Evolutionary conservation across 257 asterid species (phyloP), one percentile per base, ranked within the genome.

Genomic region (Ocimum tenuiflorum): DNA sequence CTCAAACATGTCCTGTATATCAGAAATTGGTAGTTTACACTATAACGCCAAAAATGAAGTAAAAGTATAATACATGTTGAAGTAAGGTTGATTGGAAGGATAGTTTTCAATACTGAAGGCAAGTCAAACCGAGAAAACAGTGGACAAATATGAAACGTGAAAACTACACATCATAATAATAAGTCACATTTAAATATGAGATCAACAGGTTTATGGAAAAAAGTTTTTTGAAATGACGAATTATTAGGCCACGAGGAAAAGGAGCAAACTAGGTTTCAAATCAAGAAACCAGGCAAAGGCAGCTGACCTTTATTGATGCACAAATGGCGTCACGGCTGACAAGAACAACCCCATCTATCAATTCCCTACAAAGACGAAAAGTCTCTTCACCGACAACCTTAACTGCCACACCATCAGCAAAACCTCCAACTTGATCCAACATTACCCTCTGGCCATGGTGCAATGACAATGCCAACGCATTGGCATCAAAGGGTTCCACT

Each of bases 351-450:
- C 97, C 99, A 62, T 94, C 99, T 33, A 94, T 39, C 66, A 94
- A 77, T 68, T 94, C 94, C 75, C 74, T 78, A 77, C 97, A 94
- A 45, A 94, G 67, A 31, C 87, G 87, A 53, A 78, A 94, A 54
- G 91, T 88, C 70, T 94, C 99, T 74, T 90, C 91, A 23, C 99
- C 99, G 18, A 94, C 95, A 48, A 83, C 96, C 78, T 86, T 94
- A 48, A 94, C 97, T 24, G 99, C 99, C 20, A 94, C 99, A 38
- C 99, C 99, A 78, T 94, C 99, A 22, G 96, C 99, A 71, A 90
- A 94, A 70, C 97, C 95, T 72, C 94, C 99, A 12, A 85, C 97
- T 63, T 94, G 97, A 73, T 90, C 97, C 74, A 94, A 77, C 80
- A 74, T 63, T 36, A 92, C 90, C 64, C 97, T 80, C 72, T 74